Base-by-base conservation (phyloP, 768 basidiomycete genomes). In the Suillus americanus region DNA sequence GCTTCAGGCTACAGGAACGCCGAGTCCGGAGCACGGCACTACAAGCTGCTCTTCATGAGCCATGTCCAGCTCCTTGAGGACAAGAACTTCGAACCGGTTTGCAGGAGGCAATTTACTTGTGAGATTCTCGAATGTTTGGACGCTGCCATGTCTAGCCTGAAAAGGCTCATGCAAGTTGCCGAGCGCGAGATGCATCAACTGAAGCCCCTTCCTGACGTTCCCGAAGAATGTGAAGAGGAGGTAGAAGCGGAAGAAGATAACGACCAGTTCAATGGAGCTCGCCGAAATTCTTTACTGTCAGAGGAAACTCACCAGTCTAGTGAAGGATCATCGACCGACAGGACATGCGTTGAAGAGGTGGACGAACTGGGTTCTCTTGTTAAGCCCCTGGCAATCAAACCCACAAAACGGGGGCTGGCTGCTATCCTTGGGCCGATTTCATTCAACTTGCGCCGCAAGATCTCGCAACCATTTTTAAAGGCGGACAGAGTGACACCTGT, bases 141-240 rank as follows among this genome's bases (percentile, higher is more conserved):
- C 13, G 69, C 72, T 62, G 70, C 68, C 13, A 71, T 80, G 70
- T 68, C 71, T 1, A 71, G 67, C 62, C 70, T 81, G 64, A 77
- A 71, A 63, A 61, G 61, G 13, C 74, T 78, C 62, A 69, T 81
- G 59, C 65, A 65, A 33, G 67, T 71, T 37, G 77, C 74, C 4
- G 75, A 74, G 50, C 67, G 65, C 18, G 70, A 78, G 30, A 66
- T 73, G 38, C 71, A 64, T 30, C 71, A 78, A 37, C 66, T 62
- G 45, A 71, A 73, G 57, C 71, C 75, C 48, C 40, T 77, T 35
- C 75, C 75, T 1, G 65, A 65, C 18, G 55, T 68, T 12, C 75
- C 75, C 37, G 56, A 59, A 23, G 56, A 57, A 57, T 57, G 5
- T 20, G 56, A 57, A 40, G 25, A 28, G 38, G 25, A 28, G 10